Evolutionary conservation across 257 asterid genomes (phyloP), one percentile per base, ranked within the genome.

Genomic region (Vinca minor): DNA sequence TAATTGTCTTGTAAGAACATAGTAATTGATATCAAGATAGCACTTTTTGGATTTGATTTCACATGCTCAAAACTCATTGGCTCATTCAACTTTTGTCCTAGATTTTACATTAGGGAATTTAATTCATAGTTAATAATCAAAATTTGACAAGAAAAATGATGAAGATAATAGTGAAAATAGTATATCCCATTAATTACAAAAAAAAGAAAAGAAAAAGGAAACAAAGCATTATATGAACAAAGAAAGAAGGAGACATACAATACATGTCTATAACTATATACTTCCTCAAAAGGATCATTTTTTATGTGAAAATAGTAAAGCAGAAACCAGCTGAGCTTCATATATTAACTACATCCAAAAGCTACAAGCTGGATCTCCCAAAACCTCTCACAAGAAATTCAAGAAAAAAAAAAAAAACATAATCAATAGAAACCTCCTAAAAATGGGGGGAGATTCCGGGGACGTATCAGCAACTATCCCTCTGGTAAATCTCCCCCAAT

Each of bases 281-380:
- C 70, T 39, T 39, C 36, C 68, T 64, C 55, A 41, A 36, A 62
- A n/a, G n/a, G 65, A 74, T 65, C 75, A 67, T 49, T 63, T 39
- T 62, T 58, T 64, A 68, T 91, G 64, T 89, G 68, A 74, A 78
- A 81, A 77, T 77, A n/a, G n/a, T n/a, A 54, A 67, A 74, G 81
- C 82, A 84, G 79, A 84, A 74, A 70, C 79, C 86, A 91, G 95
- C 95, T 91, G 98, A 91, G 98, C 98, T 87, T 85, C 78, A 72
- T n/a, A 63, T 76, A 64, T 81, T 83, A 87, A 77, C 86, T 82
- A 85, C 36, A 85, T 71, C 72, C 32, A 85, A 64, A 84, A 87
- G 97, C 97, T 91, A 91, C 97, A 59, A 85, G 81, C 97, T 87
- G 95, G 65, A 41, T 62, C 7, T 75, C 66, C 81, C 78, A 79